These are phyloP conservation scores for Saccharomycopsis capsularis DNA, from an alignment of 805 yeast species.

Conservation along the genomic window DNA sequence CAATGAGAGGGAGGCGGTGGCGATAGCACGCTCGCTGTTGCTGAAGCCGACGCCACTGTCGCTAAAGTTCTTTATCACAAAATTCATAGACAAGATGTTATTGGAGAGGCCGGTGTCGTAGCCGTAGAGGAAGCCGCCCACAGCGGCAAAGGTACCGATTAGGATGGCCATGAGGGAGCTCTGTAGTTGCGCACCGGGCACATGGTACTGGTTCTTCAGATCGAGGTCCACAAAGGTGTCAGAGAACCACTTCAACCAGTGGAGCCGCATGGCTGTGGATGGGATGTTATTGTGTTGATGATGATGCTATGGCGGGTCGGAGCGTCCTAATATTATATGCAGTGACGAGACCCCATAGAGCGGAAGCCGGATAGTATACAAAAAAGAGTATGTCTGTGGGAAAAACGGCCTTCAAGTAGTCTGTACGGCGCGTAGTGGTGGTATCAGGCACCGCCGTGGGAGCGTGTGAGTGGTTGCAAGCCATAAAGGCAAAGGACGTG, in stretches of 20 bases:
- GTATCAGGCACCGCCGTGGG: too few relatives aligned
- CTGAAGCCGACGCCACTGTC: conserved; percentile 40
- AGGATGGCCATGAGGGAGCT: conserved; percentile 59
- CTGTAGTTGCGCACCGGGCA: conserved; percentile 29
- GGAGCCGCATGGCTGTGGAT: too few relatives aligned
- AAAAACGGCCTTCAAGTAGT: too few relatives aligned
- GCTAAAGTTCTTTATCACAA: conserved; percentile 53
- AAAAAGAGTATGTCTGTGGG: too few relatives aligned
- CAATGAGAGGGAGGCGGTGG: conserved; percentile 71
- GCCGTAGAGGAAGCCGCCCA: conserved; percentile 88
- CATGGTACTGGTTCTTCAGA: conserved; percentile 12
- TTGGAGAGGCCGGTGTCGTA: conserved; percentile 86
- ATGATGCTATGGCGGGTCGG: too few relatives aligned
- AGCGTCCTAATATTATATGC: too few relatives aligned
- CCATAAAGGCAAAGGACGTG: too few relatives aligned
- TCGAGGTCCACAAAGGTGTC: conserved; percentile 17
- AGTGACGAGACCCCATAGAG: too few relatives aligned
- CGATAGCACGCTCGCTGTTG: conserved; percentile 57
- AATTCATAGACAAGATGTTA: conserved; percentile 69
- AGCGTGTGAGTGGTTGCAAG: too few relatives aligned
- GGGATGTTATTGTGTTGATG: too few relatives aligned
- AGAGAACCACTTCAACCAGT: conserved; percentile 4
- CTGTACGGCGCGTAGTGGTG: too few relatives aligned
- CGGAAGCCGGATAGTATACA: too few relatives aligned
- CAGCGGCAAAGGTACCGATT: conserved; percentile 77